Evolutionary conservation across 805 yeast species (phyloP).

Genomic region (Starmera pachycereana): DNA sequence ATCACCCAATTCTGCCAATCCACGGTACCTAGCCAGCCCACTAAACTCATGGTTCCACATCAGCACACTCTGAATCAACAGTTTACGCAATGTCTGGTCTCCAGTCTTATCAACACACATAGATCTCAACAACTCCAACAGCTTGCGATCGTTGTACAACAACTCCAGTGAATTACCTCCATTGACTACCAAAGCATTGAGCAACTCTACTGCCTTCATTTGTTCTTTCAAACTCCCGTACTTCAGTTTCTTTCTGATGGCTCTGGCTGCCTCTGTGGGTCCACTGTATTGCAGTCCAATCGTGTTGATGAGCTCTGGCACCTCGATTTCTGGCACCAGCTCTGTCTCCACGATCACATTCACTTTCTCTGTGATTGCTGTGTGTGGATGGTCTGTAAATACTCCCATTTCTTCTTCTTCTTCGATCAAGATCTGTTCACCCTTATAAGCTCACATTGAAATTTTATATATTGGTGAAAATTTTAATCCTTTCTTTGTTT

Average conservation of each 20-base stretch:
- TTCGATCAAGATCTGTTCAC: neutral
- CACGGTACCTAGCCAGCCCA: slow-evolving; percentile 37
- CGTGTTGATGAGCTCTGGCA: slow-evolving; percentile 22
- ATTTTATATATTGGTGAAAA: neutral
- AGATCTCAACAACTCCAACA: slow-evolving; percentile 53
- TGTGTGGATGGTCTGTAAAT: slow-evolving; percentile 49
- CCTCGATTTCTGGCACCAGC: slow-evolving; percentile 23
- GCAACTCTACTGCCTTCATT: slow-evolving; percentile 50
- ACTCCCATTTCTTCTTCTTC: slow-evolving; percentile 34
- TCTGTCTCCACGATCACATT: slow-evolving; percentile 34
- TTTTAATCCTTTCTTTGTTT: neutral
- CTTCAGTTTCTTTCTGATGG: slow-evolving; percentile 79
- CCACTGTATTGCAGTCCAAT: slow-evolving; percentile 28
- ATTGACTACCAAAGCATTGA: slow-evolving; percentile 53
- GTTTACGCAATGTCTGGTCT: slow-evolving; percentile 35
- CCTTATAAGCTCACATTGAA: neutral
- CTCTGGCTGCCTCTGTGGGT: slow-evolving; percentile 75
- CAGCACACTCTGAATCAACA: slow-evolving; percentile 39
- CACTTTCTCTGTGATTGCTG: slow-evolving; percentile 59
- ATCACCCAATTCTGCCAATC: slow-evolving; percentile 32
- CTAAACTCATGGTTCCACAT: slow-evolving; percentile 59
- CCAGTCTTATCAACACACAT: slow-evolving; percentile 34
- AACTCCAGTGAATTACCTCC: slow-evolving; percentile 27
- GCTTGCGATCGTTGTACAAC: slow-evolving; percentile 57
- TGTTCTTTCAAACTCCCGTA: slow-evolving; percentile 67